Evolutionary conservation across 352 stramenopile species (phyloP).

Genomic region (Phytophthora vignae): DNA sequence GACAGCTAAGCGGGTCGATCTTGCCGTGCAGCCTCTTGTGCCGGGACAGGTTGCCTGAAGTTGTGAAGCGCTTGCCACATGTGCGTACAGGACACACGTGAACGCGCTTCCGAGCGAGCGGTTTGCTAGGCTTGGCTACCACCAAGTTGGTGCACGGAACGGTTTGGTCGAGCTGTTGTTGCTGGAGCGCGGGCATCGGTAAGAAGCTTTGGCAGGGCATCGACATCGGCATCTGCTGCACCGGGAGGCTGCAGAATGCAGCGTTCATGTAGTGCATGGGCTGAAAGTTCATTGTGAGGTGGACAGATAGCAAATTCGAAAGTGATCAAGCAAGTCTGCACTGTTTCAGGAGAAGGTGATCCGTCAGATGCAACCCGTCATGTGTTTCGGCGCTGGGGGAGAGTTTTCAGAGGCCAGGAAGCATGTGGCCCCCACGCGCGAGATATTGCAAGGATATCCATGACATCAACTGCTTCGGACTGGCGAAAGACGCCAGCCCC

Average conservation of each 20-base stretch:
- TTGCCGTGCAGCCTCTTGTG: conserved; percentile 54
- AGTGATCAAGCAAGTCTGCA: conserved; percentile 15
- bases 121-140: conserved; percentile 26
- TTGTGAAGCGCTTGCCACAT: conserved; percentile 62
- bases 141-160: conserved; percentile 7
- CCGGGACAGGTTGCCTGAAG: conserved; percentile 57
- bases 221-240: not conserved
- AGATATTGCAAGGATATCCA: conserved; percentile 19
- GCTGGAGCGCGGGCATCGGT: conserved; percentile 1
- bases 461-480: conserved; percentile 26
- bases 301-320: conserved; percentile 8
- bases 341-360: not conserved
- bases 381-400: conserved; percentile 28
- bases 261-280: conserved; percentile 20
- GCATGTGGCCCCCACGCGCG: conserved; percentile 11
- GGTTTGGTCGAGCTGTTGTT: conserved; percentile 17
- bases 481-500: conserved; percentile 1
- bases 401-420: conserved; percentile 12
- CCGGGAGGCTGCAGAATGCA: conserved; percentile 16
- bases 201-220: conserved; percentile 1
- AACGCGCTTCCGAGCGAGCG: conserved; percentile 32
- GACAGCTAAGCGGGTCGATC: conserved; percentile 42
- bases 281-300: conserved; percentile 14
- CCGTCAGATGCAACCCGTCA: conserved; percentile 27
- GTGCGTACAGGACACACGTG: conserved; percentile 49